These are phyloP conservation scores for Phytopythium kandeliae DNA, from an alignment of 352 stramenopile genomes.

Conservation along the genomic window DNA sequence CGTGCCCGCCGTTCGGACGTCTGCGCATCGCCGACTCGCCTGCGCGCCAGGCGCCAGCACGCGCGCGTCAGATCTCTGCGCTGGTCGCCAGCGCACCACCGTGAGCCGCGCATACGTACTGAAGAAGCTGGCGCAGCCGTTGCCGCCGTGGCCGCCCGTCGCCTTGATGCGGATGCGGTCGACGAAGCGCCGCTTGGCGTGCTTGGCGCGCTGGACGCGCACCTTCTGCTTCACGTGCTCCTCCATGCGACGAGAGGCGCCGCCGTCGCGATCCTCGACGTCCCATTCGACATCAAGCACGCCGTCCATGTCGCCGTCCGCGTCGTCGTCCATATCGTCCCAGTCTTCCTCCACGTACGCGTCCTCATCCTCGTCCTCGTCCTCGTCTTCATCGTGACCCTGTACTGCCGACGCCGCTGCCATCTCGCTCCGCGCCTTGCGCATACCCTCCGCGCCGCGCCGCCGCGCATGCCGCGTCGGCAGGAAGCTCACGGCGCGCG, in stretches of 20 bases:
- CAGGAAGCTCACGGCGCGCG: constrained; percentile 37
- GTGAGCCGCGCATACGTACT: no score
- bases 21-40: constrained; percentile 63
- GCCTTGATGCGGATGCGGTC: constrained; percentile 87
- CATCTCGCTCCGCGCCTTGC: constrained; percentile 11
- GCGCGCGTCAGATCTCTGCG: background rate
- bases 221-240: constrained; percentile 88
- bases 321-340: constrained; percentile 13
- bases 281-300: background rate
- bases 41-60: constrained; percentile 4
- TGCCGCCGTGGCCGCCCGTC: constrained; percentile 83
- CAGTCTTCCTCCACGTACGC: constrained; percentile 32
- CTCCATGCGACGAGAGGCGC: constrained; percentile 41
- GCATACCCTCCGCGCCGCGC: constrained; percentile 10
- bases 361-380: constrained; percentile 27
- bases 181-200: constrained; percentile 88
- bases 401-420: constrained; percentile 11
- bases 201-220: constrained; percentile 70
- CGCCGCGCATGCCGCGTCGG: constrained; percentile 26
- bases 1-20: constrained; percentile 80
- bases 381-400: constrained; percentile 20
- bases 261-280: constrained; percentile 11
- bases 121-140: constrained; percentile 86
- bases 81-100: no score
- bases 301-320: constrained; percentile 14